phyloP scores from a whole-genome alignment of 352 stramenopile genomes.

The Globisporangium canariense region DNA sequence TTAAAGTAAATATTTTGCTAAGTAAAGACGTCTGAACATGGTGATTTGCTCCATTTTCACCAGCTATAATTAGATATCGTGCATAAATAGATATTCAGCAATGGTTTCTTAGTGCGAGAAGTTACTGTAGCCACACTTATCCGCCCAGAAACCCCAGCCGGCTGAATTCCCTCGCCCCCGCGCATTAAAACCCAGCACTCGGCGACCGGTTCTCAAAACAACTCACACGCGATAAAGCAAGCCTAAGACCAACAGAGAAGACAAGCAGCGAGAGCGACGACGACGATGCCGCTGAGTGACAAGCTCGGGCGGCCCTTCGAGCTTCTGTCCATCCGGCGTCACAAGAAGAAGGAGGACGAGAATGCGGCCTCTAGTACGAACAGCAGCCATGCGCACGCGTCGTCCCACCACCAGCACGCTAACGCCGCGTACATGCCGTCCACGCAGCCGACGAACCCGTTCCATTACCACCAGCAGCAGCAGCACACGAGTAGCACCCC shows the following conservation, averaged over 20 bases:
- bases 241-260: background rate
- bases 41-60: too few relatives aligned
- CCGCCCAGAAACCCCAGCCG: too few relatives aligned
- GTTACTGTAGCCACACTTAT: too few relatives aligned
- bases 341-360: constrained; percentile 53
- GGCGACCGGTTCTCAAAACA: background rate
- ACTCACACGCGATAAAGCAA: background rate
- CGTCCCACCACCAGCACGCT: constrained; percentile 10
- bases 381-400: background rate
- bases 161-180: too few relatives aligned
- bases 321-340: constrained; percentile 57
- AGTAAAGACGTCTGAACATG: too few relatives aligned
- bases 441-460: constrained; percentile 13
- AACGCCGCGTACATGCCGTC: constrained; percentile 10
- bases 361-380: background rate
- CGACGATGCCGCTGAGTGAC: constrained; percentile 44
- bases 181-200: too few relatives aligned
- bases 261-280: background rate
- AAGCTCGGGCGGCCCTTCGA: constrained; percentile 59
- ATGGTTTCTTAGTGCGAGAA: too few relatives aligned
- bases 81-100: too few relatives aligned
- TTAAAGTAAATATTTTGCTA: too few relatives aligned
- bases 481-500: constrained; percentile 13
- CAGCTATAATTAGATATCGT: too few relatives aligned
- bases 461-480: constrained; percentile 15